Conservation (phyloP, 2,329 filamentous ascomycete genomes). For the Ophiostoma novo-ulmi region DNA sequence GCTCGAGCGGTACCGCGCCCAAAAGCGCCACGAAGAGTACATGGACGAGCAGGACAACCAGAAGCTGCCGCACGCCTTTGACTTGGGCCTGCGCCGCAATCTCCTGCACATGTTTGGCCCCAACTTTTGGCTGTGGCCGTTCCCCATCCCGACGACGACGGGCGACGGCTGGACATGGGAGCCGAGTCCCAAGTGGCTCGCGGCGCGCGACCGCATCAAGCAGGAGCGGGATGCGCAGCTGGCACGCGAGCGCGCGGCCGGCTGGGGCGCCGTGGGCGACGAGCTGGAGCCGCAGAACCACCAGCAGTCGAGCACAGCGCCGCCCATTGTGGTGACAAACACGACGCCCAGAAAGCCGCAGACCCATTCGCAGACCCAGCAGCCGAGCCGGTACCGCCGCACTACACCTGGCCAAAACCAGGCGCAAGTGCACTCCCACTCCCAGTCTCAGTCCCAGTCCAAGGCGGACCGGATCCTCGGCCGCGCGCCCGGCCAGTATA, state of each 20-base stretch:
- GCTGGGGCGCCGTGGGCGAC: constrained; percentile 50
- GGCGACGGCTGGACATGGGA: constrained; percentile 97
- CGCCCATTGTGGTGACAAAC: constrained; percentile 19
- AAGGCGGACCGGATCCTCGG: constrained; percentile 57
- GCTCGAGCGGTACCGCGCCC: constrained; percentile 50
- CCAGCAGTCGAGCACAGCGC: neutral
- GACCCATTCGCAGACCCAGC: neutral
- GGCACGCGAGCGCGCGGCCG: constrained; percentile 59
- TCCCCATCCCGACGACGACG: constrained; percentile 79
- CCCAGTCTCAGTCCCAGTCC: constrained; percentile 27
- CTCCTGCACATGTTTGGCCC: constrained; percentile 76
- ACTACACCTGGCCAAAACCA: neutral
- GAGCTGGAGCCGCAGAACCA: neutral
- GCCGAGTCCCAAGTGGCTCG: constrained; percentile 70
- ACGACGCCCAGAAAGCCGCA: neutral
- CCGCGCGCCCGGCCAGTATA: constrained; percentile 52
- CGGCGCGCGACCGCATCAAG: constrained; percentile 60
- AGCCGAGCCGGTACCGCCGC: constrained; percentile 22
- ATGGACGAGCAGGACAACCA: constrained; percentile 84
- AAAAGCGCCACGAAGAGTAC: constrained; percentile 61
- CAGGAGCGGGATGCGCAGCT: constrained; percentile 55
- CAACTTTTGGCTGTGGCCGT: constrained; percentile 63
- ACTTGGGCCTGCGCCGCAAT: constrained; percentile 79
- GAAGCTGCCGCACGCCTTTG: constrained; percentile 87
- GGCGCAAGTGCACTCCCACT: neutral